Conservation (phyloP, 495 filamentous ascomycete genomes). For the Podospora sp. region DNA sequence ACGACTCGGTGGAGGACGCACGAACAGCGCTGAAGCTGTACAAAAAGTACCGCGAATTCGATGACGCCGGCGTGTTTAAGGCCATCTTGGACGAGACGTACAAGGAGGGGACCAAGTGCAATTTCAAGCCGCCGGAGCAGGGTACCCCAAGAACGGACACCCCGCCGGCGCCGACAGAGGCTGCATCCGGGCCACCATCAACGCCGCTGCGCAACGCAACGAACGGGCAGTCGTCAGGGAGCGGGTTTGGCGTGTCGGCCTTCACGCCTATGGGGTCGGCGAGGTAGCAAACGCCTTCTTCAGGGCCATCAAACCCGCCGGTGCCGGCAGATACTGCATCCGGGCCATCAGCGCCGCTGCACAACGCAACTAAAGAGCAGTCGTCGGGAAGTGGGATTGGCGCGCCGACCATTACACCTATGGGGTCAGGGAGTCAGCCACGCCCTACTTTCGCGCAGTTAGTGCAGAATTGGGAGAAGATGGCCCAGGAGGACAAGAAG, state of each 20-base stretch:
- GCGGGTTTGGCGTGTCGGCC: constrained; percentile 8
- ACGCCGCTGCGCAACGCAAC: constrained; percentile 14
- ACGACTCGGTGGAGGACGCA: constrained; percentile 94
- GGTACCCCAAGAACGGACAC: constrained; percentile 33
- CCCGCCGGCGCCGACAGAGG: constrained; percentile 22
- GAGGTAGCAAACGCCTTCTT: not conserved
- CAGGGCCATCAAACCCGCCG: no score
- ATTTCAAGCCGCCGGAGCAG: constrained; percentile 69
- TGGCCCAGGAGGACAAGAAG: no score
- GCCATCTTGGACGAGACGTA: constrained; percentile 82
- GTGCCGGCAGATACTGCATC: no score
- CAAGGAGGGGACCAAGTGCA: constrained; percentile 65
- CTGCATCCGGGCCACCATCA: constrained; percentile 17
- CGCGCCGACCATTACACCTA: no score
- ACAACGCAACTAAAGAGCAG: no score
- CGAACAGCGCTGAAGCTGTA: constrained; percentile 86
- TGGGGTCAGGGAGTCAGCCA: no score
- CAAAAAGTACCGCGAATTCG: constrained; percentile 85
- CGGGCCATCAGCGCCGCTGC: no score
- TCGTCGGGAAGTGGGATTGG: no score
- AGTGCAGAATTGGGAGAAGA: no score
- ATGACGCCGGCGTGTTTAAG: constrained; percentile 79
- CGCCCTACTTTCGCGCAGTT: no score
- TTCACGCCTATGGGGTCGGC: not conserved
- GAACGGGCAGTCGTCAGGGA: no score